Conservation (phyloP, 306 rosid species). For the Dalbergia cochinchinensis region DNA sequence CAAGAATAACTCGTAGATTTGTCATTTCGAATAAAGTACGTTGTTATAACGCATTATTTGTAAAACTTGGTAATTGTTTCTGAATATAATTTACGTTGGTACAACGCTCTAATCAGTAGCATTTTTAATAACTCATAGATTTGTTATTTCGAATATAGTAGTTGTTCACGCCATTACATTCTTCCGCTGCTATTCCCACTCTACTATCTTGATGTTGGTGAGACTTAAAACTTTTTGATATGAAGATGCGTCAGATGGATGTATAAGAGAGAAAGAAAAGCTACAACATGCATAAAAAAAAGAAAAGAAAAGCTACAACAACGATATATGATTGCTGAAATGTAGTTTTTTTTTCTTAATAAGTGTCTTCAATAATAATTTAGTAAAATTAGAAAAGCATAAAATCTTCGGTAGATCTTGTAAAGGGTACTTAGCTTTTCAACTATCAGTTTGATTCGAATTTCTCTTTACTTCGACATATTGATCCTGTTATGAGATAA, state of each 20-base stretch:
- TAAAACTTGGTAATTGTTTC: too few relatives aligned
- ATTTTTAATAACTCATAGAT: not conserved
- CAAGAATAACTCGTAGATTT: not conserved
- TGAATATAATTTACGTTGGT: too few relatives aligned
- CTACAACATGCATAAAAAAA: too few relatives aligned
- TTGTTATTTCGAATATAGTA: not conserved
- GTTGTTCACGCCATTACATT: not conserved
- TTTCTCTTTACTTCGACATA: not conserved
- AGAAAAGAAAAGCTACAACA: too few relatives aligned
- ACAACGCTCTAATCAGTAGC: too few relatives aligned
- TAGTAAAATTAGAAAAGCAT: not conserved
- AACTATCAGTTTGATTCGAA: not conserved
- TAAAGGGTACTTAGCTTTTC: not conserved
- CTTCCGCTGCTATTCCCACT: too few relatives aligned
- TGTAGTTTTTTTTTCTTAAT: not conserved
- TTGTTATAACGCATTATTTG: not conserved
- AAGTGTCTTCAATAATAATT: not conserved
- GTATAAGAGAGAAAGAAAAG: too few relatives aligned
- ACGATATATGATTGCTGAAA: not conserved
- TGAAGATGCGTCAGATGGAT: too few relatives aligned
- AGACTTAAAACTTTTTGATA: too few relatives aligned
- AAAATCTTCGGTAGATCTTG: too few relatives aligned
- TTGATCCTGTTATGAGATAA: not conserved
- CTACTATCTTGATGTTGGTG: too few relatives aligned
- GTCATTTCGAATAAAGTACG: not conserved